Percentiles rank a stretch among this genome's conserved stretches.
Conservation (phyloP, 2,329 filamentous ascomycete species). For the Parascedosporium putredinis region DNA sequence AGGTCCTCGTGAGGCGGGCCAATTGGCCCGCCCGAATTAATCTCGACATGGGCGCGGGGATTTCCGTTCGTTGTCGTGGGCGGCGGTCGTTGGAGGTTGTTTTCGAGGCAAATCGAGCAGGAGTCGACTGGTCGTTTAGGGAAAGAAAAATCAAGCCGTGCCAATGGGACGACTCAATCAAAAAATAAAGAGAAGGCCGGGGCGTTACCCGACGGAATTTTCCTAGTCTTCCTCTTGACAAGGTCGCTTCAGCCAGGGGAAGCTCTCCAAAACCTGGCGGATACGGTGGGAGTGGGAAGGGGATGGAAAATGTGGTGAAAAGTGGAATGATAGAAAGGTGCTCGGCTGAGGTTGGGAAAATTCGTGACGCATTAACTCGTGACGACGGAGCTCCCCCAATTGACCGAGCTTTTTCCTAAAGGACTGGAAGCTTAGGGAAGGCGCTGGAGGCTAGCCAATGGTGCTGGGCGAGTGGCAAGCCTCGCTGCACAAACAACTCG, state of each 20-base stretch:
- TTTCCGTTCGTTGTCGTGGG: not conserved
- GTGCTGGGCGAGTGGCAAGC: not conserved
- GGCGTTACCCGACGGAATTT: too few species aligned
- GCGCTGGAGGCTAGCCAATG: not conserved
- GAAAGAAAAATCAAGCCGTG: too few species aligned
- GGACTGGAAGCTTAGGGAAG: not conserved
- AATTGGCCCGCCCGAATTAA: constrained; percentile 56
- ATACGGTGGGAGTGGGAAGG: not conserved
- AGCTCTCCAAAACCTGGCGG: not conserved
- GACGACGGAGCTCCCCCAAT: not conserved
- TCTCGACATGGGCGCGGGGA: constrained; percentile 44
- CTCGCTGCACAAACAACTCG: too few species aligned
- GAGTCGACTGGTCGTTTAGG: too few species aligned
- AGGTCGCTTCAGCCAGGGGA: too few species aligned
- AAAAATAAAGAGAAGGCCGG: too few species aligned
- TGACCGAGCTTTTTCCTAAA: constrained; percentile 3
- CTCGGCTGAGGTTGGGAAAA: constrained; percentile 1
- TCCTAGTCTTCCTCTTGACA: too few species aligned
- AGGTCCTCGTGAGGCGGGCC: constrained; percentile 49
- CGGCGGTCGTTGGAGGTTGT: too few species aligned
- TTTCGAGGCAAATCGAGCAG: not conserved
- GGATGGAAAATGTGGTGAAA: not conserved
- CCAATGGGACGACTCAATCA: too few species aligned
- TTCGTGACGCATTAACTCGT: constrained; percentile 3
- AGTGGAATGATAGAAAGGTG: constrained; percentile 4